A percentile compares a stretch with the other conserved stretches of the same genome.
Conservation (phyloP, 140 eudicot genomes). For the Stevia rebaudiana region DNA sequence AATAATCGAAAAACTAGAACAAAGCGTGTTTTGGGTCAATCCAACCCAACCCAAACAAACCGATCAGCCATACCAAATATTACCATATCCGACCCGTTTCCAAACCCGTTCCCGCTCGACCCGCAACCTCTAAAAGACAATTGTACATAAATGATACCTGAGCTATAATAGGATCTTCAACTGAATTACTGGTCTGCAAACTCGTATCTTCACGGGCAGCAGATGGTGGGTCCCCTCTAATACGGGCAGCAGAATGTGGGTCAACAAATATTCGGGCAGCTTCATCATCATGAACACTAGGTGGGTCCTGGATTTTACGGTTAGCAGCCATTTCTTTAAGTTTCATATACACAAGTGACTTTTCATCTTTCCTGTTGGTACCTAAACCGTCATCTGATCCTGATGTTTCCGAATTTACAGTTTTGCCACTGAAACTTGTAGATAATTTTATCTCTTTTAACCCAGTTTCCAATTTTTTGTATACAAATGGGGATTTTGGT, state of each 20-base stretch:
- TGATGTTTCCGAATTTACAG: background rate
- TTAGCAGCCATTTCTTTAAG: conserved; percentile 44
- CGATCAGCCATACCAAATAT: background rate
- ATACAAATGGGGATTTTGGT: conserved; percentile 9
- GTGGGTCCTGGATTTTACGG: conserved; percentile 1
- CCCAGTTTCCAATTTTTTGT: conserved; percentile 24
- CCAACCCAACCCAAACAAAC: background rate
- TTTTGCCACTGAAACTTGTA: background rate
- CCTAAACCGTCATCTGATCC: background rate
- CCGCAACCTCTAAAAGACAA: background rate
- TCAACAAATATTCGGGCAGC: background rate
- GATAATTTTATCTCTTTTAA: background rate
- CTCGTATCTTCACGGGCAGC: background rate
- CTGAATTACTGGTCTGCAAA: background rate
- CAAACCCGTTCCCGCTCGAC: background rate
- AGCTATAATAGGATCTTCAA: conserved; percentile 26
- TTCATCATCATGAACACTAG: conserved; percentile 1
- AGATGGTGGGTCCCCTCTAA: background rate
- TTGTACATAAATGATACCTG: conserved; percentile 39
- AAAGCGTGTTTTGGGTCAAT: background rate
- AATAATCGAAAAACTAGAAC: background rate
- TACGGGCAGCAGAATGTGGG: conserved; percentile 9
- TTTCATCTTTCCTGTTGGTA: conserved; percentile 25
- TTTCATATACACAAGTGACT: conserved; percentile 48
- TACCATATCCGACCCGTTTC: background rate